phyloP scores from a whole-genome alignment of 768 basidiomycete genomes.

The Boletus sp. region DNA sequence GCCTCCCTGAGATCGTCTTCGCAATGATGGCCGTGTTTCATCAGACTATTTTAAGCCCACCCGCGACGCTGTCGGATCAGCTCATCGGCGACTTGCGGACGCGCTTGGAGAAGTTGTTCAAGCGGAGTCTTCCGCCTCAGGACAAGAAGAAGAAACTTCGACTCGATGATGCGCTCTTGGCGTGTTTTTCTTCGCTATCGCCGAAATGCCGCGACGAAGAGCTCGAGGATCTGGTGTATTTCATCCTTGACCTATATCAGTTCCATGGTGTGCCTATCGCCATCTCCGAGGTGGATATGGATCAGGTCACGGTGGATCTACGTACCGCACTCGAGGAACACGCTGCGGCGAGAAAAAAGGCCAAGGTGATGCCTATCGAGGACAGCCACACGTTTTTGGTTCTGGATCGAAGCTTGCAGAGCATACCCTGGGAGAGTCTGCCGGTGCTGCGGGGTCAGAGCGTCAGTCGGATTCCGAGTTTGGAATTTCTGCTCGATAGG shows the following conservation, averaged over 20 bases:
- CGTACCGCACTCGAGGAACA: conserved; percentile 76
- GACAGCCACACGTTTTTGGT: conserved; percentile 85
- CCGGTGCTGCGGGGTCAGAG: conserved; percentile 81
- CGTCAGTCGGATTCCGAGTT: conserved; percentile 88
- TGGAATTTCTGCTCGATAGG: conserved; percentile 86
- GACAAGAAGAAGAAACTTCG: conserved; percentile 55
- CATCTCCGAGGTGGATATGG: conserved; percentile 87
- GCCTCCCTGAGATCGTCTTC: not conserved
- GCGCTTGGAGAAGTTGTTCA: conserved; percentile 76
- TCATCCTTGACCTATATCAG: conserved; percentile 91
- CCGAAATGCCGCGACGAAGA: conserved; percentile 89
- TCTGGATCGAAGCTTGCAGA: conserved; percentile 85
- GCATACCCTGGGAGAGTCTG: conserved; percentile 94
- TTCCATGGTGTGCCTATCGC: conserved; percentile 89
- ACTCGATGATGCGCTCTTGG: conserved; percentile 74
- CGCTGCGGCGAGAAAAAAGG: conserved; percentile 37
- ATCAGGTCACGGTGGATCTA: conserved; percentile 86
- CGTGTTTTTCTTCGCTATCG: conserved; percentile 82
- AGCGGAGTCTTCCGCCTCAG: conserved; percentile 54
- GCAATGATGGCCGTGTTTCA: not conserved
- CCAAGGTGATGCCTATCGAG: conserved; percentile 23
- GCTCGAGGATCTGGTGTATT: conserved; percentile 91
- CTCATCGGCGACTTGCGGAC: conserved; percentile 56
- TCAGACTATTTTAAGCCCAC: conserved; percentile 60
- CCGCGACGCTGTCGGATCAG: conserved; percentile 41